Evolutionary conservation across 257 asterid species (phyloP), one percentile per base, ranked within the genome.

Genomic region (Asclepias syriaca): DNA sequence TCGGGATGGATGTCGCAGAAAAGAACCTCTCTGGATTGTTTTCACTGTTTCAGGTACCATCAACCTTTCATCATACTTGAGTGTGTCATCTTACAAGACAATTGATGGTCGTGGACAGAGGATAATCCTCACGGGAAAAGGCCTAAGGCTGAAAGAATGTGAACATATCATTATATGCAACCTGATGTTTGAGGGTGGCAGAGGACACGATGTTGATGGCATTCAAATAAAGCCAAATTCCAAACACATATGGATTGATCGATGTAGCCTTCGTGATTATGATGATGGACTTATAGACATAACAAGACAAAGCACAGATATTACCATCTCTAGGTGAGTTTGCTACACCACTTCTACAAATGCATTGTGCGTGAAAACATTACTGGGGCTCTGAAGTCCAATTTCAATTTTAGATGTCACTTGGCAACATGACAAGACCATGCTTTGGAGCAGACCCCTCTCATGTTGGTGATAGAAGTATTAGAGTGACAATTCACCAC

Each of bases 391-490:
- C 53, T 74, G 63, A 79, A 78, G 69, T 66, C 37, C n/a, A 22
- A 39, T 60, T 72, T 73, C 72, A 43, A 71, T 77, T 22, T 22
- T 75, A 90, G 98, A 78, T 93, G 98, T 80, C 70, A 88, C 83
- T 93, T 93, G 87, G 19, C 84, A 81, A 61, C 98, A 93, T 51
- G 91, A 93, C 79, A 93, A 93, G 81, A 93, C 98, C 11, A 89
- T 93, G 95, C 98, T 93, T 69, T 18, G 97, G 98, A 39, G 96
- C 95, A 5, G 98, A 93, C 68, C 92, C 98, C 1, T 72, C 96
- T 74, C 89, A 93, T 81, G 82, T 84, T 15, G 84, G 77, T 22
- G 98, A 93, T 66, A 83, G 98, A 81, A 89, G 98, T 83, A 86
- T 93, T 40, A 82, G 98, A 65, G 90, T 93, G 73, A 93, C 98